These are phyloP conservation scores for Kockiozyma suomiensis DNA, from an alignment of 805 yeast species.

Conservation along the genomic window DNA sequence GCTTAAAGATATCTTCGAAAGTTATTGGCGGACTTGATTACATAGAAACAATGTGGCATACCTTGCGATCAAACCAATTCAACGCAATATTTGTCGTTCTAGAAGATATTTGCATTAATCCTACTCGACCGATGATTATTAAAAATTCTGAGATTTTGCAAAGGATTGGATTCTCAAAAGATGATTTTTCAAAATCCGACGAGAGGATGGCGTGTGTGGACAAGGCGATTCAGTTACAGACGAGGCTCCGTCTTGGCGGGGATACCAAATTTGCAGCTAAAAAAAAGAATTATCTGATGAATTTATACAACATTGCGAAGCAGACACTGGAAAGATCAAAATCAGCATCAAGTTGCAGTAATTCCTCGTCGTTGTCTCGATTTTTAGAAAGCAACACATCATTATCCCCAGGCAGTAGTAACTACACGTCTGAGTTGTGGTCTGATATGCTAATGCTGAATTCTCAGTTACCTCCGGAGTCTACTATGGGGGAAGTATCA, in stretches of 20 bases:
- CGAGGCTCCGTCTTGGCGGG: not conserved
- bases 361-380: not conserved
- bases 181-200: conserved; percentile 2
- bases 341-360: not conserved
- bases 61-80: not conserved
- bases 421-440: not conserved
- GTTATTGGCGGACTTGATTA: not conserved
- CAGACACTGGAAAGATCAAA: not conserved
- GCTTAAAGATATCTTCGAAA: not conserved
- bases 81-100: not conserved
- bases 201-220: not conserved
- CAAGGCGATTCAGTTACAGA: not conserved
- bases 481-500: not conserved
- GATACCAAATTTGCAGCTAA: not conserved
- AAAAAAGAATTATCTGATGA: not conserved
- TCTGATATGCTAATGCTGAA: not conserved
- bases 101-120: conserved; percentile 4
- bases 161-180: conserved; percentile 5
- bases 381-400: not conserved
- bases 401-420: not conserved
- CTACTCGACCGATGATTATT: not conserved
- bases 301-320: not conserved
- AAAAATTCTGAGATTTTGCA: not conserved
- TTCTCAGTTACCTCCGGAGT: not conserved
- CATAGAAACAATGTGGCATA: conserved; percentile 6